Evolutionary conservation across 371 early-diverging fungal species (phyloP).

Genomic region (Coemansia sp.): DNA sequence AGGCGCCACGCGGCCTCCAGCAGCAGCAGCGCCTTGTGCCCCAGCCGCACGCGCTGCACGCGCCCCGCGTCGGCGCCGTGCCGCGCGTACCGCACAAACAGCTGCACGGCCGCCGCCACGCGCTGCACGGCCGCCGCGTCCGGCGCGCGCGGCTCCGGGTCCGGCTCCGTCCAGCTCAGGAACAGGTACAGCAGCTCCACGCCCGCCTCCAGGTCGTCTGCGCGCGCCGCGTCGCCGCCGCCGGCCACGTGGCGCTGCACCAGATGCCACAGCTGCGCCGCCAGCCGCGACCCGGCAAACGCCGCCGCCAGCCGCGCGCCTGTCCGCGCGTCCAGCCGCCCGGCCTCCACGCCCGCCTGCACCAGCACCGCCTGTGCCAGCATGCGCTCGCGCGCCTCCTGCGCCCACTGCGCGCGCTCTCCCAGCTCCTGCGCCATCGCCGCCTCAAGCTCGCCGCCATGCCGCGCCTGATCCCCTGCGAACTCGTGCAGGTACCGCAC

Average conservation of each 20-base stretch:
- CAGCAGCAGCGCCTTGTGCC: conserved; percentile 42
- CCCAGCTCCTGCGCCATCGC: conserved; percentile 9
- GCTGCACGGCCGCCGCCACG: conserved; percentile 29
- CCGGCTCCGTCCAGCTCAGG: conserved; percentile 14
- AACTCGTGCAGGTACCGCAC: conserved; percentile 31
- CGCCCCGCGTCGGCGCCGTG: conserved; percentile 11
- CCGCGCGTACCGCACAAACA: conserved; percentile 23
- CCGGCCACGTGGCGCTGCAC: conserved; percentile 13
- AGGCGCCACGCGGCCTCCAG: conserved; percentile 29
- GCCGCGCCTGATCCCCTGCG: conserved; percentile 4
- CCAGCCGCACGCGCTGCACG: conserved; percentile 40
- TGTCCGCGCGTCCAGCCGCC: neutral
- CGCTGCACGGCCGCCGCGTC: conserved; percentile 13
- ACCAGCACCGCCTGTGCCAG: conserved; percentile 29
- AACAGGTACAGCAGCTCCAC: conserved; percentile 39
- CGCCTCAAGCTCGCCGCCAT: neutral
- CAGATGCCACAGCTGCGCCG: conserved; percentile 19
- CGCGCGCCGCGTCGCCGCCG: neutral
- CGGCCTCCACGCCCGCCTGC: conserved; percentile 23
- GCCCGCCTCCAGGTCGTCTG: conserved; percentile 40
- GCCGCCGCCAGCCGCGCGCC: conserved; percentile 13
- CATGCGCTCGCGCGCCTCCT: conserved; percentile 19
- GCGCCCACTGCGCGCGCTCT: conserved; percentile 10
- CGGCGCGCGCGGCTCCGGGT: neutral
- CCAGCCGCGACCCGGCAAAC: conserved; percentile 26